Evolutionary conservation across 129 eudicot species (phyloP), one percentile per base, ranked within the genome.

Genomic region (Flaveria bidentis): DNA sequence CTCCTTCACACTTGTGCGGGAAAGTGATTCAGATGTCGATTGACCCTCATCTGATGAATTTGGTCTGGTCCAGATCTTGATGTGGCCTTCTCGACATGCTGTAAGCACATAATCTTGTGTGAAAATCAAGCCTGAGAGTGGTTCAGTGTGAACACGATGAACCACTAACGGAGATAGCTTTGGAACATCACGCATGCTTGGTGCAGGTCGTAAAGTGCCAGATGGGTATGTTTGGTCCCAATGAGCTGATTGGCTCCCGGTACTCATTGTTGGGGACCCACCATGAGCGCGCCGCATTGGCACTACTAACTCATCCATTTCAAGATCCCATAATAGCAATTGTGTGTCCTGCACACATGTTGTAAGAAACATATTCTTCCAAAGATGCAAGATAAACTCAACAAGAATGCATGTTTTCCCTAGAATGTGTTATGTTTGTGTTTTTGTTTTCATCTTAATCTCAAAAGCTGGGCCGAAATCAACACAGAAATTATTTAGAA

Each of bases 31-130:
- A 6, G 87, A 75, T 25, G 81, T 81, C 0, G 93, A 73, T 72
- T 73, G 92, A 82, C 63, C 81, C 30, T 93, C 98, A 33, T 44
- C 66, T 6, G 85, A 66, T 72, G 68, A 81, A 69, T 81, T 85
- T 6, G 98, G 98, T 77, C 98, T 82, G 69, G 84, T 75, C 98
- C 98, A 93, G 57, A 93, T 82, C 82, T 93, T 93, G 53, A 88
- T 81, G 79, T 93, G 93, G 5, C 98, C 98, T 77, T 93, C 98
- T 28, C 98, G 86, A 72, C 91, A 87, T 4, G 84, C 84, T 0
- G 97, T 88, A 9, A 93, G 91, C 55, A 91, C 80, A 3, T 91
- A 88, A 23, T 91, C 91, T 26, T 76, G 96, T 22, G 97, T 88
- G 76, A 93, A 93, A 18, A 87, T 78, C 78, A 93, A 53, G 60